Evolutionary conservation across 768 basidiomycete species (phyloP).

Genomic region (Dictyophora rubrovolvata): DNA sequence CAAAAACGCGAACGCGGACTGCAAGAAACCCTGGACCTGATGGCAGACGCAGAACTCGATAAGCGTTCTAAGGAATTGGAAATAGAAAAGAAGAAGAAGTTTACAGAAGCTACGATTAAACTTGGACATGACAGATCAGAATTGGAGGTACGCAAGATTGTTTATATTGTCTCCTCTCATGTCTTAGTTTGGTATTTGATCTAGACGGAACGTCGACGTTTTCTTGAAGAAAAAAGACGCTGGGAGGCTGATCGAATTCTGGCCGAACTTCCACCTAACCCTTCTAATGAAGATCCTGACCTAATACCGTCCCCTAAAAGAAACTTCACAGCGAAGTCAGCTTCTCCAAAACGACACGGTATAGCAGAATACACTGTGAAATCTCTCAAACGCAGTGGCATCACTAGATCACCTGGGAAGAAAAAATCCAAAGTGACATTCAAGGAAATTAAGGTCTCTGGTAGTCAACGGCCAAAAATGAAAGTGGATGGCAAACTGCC

Average conservation of each 20-base stretch:
- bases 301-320: conserved; percentile 20
- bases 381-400: conserved; percentile 10
- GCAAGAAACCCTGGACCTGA: conserved; percentile 17
- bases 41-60: conserved; percentile 43
- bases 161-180: neutral
- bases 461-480: neutral
- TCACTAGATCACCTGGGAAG: conserved; percentile 13
- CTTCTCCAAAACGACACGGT: neutral
- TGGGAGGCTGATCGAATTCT: conserved; percentile 55
- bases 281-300: conserved; percentile 10
- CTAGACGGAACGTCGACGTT: conserved; percentile 50
- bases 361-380: neutral
- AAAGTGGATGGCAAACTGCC: neutral
- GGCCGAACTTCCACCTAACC: conserved; percentile 42
- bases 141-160: conserved; percentile 44
- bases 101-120: conserved; percentile 52
- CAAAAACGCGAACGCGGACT: neutral
- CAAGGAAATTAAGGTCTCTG: neutral
- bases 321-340: conserved; percentile 6
- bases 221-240: conserved; percentile 62
- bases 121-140: conserved; percentile 55
- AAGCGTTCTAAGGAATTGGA: conserved; percentile 48
- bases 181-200: neutral
- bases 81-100: conserved; percentile 50
- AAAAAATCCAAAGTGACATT: conserved; percentile 8